Evolutionary conservation across 345 rosid genomes (phyloP), one percentile per base, ranked within the genome.

Genomic region (Eucalyptus brandiana): DNA sequence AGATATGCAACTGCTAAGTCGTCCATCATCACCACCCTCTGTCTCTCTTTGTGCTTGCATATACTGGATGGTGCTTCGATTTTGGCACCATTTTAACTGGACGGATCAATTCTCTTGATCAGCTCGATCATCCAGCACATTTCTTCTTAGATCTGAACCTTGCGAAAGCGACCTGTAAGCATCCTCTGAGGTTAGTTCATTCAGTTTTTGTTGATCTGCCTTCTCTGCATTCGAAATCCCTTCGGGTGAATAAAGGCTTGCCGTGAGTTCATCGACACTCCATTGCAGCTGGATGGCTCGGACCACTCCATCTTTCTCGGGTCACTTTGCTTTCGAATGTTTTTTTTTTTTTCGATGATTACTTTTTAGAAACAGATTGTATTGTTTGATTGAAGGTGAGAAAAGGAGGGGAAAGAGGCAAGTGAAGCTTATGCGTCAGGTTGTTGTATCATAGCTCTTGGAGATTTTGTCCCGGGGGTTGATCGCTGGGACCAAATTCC

Each of bases 21-120:
- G 28, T 93, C 95, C 50, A 93, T 91, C 45, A 53, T 94, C 49
- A 92, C 92, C 81, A 90, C 95, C 47, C 54, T 93, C 50, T 93
- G 96, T 91, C 88, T 96, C 80, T 94, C 97, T 88, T 24, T 95
- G 90, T 96, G 95, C 88, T 91, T 95, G 95, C 95, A 94, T 80
- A 67, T 96, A 65, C 80, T 94, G 81, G 98, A 95, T 88, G 93
- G 94, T 89, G 93, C 95, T 87, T 93, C 96, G 96, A 87, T 94
- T 86, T 90, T 96, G 92, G 93, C 89, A 40, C 98, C 97, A 12
- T 90, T 91, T 51, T 92, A 87, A 90, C 49, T 53, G 89, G 32
- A 18, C 45, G 24, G 28, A 32, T 86, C 87, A 26, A 30, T 86
- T 86, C 62, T 86, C 45, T 34, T 26, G 17, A 76, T 76, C 85